Evolutionary conservation across 495 filamentous ascomycete species (phyloP).

Genomic region (Annulohypoxylon bovei): DNA sequence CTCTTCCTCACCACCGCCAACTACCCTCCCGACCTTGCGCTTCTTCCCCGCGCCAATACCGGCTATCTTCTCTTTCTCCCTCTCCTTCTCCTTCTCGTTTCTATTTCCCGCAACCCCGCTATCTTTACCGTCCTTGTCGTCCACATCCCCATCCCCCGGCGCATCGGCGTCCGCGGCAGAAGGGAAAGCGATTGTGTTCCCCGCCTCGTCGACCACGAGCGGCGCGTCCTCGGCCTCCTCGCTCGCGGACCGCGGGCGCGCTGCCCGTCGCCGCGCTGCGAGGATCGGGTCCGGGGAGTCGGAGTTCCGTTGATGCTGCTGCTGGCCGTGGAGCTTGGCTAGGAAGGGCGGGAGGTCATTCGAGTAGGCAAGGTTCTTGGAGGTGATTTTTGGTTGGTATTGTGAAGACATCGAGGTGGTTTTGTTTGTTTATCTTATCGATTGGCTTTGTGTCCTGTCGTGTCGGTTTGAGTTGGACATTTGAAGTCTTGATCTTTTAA

Average conservation of each 20-base stretch:
- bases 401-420: constrained; percentile 47
- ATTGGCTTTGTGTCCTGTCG: not conserved
- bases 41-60: constrained; percentile 58
- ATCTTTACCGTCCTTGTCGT: not conserved
- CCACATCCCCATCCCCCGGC: constrained; percentile 20
- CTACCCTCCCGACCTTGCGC: constrained; percentile 58
- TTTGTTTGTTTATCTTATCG: not conserved
- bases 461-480: not conserved
- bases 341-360: constrained; percentile 63
- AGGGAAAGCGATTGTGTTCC: constrained; percentile 49
- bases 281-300: constrained; percentile 56
- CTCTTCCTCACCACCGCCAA: constrained; percentile 49
- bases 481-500: not conserved
- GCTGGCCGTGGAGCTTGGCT: constrained; percentile 58
- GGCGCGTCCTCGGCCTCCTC: constrained; percentile 63
- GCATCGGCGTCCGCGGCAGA: constrained; percentile 44
- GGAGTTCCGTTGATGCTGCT: constrained; percentile 38
- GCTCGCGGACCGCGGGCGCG: constrained; percentile 52
- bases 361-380: constrained; percentile 65
- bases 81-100: constrained; percentile 21
- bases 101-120: not conserved
- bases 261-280: constrained; percentile 50
- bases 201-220: constrained; percentile 57
- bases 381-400: constrained; percentile 58
- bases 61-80: constrained; percentile 49